Base-by-base conservation (phyloP, 2,329 filamentous ascomycete genomes). In the Phyllosticta capitalensis region DNA sequence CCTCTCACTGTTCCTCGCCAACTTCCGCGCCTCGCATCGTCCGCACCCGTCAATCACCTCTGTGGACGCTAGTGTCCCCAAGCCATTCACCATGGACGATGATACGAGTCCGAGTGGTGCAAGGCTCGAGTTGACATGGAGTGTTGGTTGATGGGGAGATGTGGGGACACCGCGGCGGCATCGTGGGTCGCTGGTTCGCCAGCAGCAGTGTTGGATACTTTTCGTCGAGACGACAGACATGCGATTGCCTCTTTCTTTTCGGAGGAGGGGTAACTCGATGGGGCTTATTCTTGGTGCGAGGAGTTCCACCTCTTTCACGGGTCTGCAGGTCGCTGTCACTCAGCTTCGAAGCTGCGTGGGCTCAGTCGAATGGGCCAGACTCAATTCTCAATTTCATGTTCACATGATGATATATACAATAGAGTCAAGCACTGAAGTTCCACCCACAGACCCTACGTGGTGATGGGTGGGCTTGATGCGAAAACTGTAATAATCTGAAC, bases 251-350 rank as follows among this genome's bases (percentile, higher is more conserved):
- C 69, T 78, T 77, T 72, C 67, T 65, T 63, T 66, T 70, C 67
- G 65, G 65, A 65, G 65, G 70, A 72, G 74, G 76, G 81, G 89
- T 96, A 95, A 97, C 92, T 96, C 92, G 91, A 97, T 95, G 92
- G 92, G 92, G 92, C 92, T 96, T 91, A 97, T 96, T 96, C 90
- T 96, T 88, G 92, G 91, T 83, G 88, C 92, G 91, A 96, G 90
- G 88, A 88, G 88, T 82, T 79, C 79, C 66, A 67, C 61, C 63
- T 68, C 71, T 63, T 74, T 75, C 74, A 72, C 69, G 74, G 75
- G 75, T 77, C 72, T 74, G 75, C 68, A 62, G 68, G 70, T 69
- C 64, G 73, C 72, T 68, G 67, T 54, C 65, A 19, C 26, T 6
- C 3, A 19, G 54, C 49, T 45, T 45, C 38, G 38, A 7, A 45